phyloP scores from a whole-genome alignment of 192 early-diverging fungal genomes.

The Dimargaris cristalligena region DNA sequence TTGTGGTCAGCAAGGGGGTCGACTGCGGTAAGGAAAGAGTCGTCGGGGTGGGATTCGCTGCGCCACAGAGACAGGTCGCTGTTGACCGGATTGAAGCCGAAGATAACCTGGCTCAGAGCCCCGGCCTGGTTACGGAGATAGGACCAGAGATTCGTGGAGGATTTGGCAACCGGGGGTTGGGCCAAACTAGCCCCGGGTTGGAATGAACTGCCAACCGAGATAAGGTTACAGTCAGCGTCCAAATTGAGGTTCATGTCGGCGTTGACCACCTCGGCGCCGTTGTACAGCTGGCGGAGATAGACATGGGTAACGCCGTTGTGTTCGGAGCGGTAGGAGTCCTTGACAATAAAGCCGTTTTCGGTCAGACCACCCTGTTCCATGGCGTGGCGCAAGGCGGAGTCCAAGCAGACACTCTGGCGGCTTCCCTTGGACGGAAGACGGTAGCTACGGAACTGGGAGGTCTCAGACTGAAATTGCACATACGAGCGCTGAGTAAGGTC shows the following conservation, averaged over 20 bases:
- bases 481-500: neutral
- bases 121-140: neutral
- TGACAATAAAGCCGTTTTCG: constrained; percentile 19
- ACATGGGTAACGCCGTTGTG: constrained; percentile 73
- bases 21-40: neutral
- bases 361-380: neutral
- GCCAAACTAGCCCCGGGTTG: neutral
- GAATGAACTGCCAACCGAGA: constrained; percentile 6
- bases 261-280: constrained; percentile 61
- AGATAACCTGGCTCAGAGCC: neutral
- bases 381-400: neutral
- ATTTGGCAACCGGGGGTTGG: neutral
- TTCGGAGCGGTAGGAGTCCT: constrained; percentile 47
- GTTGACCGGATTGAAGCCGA: neutral
- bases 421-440: too few species aligned
- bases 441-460: neutral
- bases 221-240: constrained; percentile 16
- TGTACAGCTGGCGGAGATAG: constrained; percentile 52
- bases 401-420: neutral
- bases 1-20: neutral
- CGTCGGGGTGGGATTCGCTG: neutral
- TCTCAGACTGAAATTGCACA: neutral
- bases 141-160: neutral
- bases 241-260: constrained; percentile 75
- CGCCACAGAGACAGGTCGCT: neutral